These are phyloP conservation scores for Draba incana DNA, from an alignment of 345 rosid species.

Conservation along the genomic window DNA sequence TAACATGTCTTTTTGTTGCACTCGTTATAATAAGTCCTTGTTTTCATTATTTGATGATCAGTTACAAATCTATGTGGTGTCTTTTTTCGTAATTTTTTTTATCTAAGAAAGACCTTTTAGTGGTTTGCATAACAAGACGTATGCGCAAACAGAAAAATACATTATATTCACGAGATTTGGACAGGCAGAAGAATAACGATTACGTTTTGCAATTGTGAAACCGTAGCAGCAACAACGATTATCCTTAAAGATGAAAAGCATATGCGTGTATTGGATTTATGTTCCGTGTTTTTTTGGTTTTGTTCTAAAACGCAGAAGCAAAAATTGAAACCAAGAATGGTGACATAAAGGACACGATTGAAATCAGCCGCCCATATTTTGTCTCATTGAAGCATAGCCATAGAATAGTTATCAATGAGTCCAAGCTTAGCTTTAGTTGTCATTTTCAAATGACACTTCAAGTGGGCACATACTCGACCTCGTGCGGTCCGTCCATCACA, in stretches of 20 bases:
- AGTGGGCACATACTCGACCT: conserved; percentile 3
- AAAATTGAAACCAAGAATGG: conserved; percentile 3
- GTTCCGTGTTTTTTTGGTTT: no score
- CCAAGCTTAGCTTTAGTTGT: not conserved
- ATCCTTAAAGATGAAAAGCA: not conserved
- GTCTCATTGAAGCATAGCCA: conserved; percentile 19
- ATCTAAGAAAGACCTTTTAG: not conserved
- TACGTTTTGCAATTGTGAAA: not conserved
- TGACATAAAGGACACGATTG: conserved; percentile 8
- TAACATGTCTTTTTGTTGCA: not conserved
- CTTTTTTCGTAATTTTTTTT: not conserved
- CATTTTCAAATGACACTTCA: not conserved
- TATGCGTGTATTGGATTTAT: not conserved
- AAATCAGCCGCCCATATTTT: not conserved
- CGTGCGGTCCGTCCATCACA: conserved; percentile 14
- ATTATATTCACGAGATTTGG: not conserved
- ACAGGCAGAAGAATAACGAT: not conserved
- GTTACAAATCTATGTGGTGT: not conserved
- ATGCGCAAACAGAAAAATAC: no score
- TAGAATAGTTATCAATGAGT: not conserved
- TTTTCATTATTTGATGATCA: not conserved
- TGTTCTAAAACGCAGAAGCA: not conserved
- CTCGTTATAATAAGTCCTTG: not conserved
- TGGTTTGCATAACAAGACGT: not conserved
- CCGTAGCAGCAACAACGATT: no score